Evolutionary conservation across 2,329 filamentous ascomycete species (phyloP).

Genomic region (Sclerotinia nivalis): DNA sequence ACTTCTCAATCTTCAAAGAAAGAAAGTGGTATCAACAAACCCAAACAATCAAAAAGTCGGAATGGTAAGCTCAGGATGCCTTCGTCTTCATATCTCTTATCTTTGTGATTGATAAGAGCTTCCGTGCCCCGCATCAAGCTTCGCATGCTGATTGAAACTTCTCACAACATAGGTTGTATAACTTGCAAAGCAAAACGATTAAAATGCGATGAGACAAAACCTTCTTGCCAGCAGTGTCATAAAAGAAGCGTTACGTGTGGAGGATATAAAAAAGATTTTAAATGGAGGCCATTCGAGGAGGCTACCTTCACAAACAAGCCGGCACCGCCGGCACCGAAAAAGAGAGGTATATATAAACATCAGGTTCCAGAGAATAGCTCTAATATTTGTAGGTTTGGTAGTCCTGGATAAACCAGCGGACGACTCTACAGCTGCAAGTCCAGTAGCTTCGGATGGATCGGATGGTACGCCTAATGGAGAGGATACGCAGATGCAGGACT

Average conservation of each 20-base stretch:
- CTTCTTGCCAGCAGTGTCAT: slow-evolving; percentile 65
- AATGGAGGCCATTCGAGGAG: slow-evolving; percentile 72
- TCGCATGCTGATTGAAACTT: slow-evolving; percentile 26
- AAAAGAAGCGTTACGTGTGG: slow-evolving; percentile 66
- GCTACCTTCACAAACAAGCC: slow-evolving; percentile 52
- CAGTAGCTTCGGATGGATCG: slow-evolving; percentile 33
- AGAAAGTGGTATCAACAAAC: slow-evolving; percentile 52
- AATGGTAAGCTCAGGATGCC: slow-evolving; percentile 58
- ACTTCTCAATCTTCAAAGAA: slow-evolving; percentile 34
- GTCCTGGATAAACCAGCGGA: slow-evolving; percentile 32
- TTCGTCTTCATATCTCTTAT: slow-evolving; percentile 30
- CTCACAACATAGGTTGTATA: slow-evolving; percentile 58
- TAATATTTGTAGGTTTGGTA: slow-evolving; percentile 35
- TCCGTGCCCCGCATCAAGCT: slow-evolving; percentile 16
- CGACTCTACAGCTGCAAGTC: slow-evolving; percentile 26
- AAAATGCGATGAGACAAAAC: slow-evolving; percentile 74
- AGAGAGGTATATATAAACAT: slow-evolving; percentile 31
- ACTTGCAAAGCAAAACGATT: slow-evolving; percentile 73
- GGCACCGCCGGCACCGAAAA: slow-evolving; percentile 31
- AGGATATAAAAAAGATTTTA: slow-evolving; percentile 74
- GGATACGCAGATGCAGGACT: slow-evolving; percentile 38
- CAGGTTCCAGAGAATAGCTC: slow-evolving; percentile 5
- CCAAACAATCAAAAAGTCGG: slow-evolving; percentile 73
- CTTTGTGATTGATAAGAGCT: slow-evolving; percentile 33
- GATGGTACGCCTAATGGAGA: slow-evolving; percentile 32